These are phyloP conservation scores for Linum tenue DNA, from an alignment of 345 rosid genomes.

Conservation along the genomic window DNA sequence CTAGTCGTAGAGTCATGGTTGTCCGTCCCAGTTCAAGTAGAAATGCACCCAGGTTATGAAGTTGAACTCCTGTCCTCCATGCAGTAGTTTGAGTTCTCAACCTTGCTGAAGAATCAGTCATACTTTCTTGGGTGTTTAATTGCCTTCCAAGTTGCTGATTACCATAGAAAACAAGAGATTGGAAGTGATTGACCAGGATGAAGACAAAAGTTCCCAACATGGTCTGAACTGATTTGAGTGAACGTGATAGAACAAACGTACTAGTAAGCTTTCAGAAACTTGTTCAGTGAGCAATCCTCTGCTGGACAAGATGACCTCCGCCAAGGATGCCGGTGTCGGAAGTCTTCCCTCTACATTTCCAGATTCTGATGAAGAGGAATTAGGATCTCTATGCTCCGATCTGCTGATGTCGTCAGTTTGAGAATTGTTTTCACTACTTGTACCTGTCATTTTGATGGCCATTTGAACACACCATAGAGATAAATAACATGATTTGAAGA, in stretches of 20 bases:
- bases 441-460: constrained; percentile 27
- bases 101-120: constrained; percentile 34
- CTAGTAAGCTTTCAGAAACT: constrained; percentile 47
- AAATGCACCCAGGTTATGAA: constrained; percentile 57
- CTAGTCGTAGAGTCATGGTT: constrained; percentile 60
- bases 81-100: constrained; percentile 32
- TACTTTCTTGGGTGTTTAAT: constrained; percentile 43
- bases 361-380: constrained; percentile 18
- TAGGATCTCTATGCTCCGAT: constrained; percentile 30
- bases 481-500: neutral
- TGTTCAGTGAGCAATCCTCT: constrained; percentile 54
- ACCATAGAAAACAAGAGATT: constrained; percentile 10
- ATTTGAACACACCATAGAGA: constrained; percentile 7
- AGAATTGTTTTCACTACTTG: constrained; percentile 26
- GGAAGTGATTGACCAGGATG: neutral
- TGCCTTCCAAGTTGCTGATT: constrained; percentile 47
- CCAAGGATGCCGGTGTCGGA: constrained; percentile 66
- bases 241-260: constrained; percentile 20
- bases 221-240: neutral
- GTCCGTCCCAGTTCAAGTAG: constrained; percentile 78
- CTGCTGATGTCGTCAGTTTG: constrained; percentile 22
- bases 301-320: constrained; percentile 46
- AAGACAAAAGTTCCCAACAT: neutral
- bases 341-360: constrained; percentile 35
- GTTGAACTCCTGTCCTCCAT: constrained; percentile 39